These are phyloP conservation scores for Parastagonospora nodorum DNA, from an alignment of 2,329 filamentous ascomycete species.

Conservation along the genomic window DNA sequence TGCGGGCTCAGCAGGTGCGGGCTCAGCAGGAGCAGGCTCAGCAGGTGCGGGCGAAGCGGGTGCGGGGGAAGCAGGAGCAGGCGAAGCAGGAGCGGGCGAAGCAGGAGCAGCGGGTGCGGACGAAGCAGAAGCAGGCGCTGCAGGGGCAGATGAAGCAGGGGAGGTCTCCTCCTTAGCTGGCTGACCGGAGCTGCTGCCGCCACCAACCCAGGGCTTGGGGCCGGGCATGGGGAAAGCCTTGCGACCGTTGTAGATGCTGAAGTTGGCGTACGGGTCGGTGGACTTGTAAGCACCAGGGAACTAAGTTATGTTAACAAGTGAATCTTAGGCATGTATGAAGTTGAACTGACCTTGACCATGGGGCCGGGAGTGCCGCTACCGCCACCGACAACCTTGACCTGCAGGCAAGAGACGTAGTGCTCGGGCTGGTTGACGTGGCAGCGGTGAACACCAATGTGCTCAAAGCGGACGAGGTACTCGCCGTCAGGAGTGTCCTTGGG, in stretches of 20 bases:
- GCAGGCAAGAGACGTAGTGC: slow-evolving; percentile 50
- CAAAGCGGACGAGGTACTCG: slow-evolving; percentile 50
- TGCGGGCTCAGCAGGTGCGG: no score
- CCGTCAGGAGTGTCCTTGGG: slow-evolving; percentile 46
- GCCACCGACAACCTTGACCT: slow-evolving; percentile 48
- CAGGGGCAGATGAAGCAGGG: no score
- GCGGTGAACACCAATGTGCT: slow-evolving; percentile 52
- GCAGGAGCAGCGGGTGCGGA: no score
- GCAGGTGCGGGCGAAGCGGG: no score
- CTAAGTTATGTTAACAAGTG: background rate
- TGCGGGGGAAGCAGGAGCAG: no score
- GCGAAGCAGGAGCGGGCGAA: no score
- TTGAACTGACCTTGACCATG: slow-evolving; percentile 23
- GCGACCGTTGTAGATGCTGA: slow-evolving; percentile 23
- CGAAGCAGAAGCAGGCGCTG: background rate
- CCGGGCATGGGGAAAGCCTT: slow-evolving; percentile 26
- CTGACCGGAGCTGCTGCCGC: slow-evolving; percentile 6
- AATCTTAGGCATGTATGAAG: no score
- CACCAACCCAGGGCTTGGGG: slow-evolving; percentile 20
- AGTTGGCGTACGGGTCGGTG: slow-evolving; percentile 26
- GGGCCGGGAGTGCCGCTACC: slow-evolving; percentile 34
- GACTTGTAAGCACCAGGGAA: slow-evolving; percentile 48
- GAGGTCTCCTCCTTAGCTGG: slow-evolving; percentile 12
- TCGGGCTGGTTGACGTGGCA: slow-evolving; percentile 39
- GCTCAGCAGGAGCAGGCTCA: background rate